A percentile compares a stretch with the other conserved stretches of the same genome.
phyloP scores from a whole-genome alignment of 2,329 filamentous ascomycete species.

The Aspergillus piperis region DNA sequence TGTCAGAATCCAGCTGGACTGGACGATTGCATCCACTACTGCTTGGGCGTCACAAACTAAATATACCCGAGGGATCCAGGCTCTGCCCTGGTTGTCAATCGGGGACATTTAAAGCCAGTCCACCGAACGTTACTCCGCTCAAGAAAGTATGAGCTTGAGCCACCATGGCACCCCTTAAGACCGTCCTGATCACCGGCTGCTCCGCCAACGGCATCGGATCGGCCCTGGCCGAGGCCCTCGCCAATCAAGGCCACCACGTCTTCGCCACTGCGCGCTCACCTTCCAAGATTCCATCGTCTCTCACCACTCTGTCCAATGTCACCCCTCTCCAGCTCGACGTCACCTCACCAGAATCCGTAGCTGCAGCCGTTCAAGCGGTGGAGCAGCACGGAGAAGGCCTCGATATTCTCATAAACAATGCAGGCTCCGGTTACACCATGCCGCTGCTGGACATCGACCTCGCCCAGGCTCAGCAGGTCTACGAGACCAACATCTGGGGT shows the following conservation, averaged over 20 bases:
- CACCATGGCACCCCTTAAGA: background rate
- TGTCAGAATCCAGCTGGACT: too few species aligned
- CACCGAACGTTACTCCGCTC: too few species aligned
- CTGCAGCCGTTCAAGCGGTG: conserved; percentile 20
- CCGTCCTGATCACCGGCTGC: conserved; percentile 28
- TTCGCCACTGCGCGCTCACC: conserved; percentile 46
- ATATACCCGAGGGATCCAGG: too few species aligned
- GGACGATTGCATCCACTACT: too few species aligned
- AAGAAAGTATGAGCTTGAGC: too few species aligned
- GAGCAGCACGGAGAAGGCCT: conserved; percentile 26
- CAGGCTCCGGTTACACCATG: conserved; percentile 34
- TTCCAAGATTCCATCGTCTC: conserved; percentile 29
- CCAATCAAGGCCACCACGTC: conserved; percentile 40
- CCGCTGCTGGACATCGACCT: conserved; percentile 30
- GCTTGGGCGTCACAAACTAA: too few species aligned
- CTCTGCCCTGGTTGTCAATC: too few species aligned
- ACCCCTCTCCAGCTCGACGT: conserved; percentile 30
- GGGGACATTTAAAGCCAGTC: too few species aligned
- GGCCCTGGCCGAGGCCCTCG: conserved; percentile 43
- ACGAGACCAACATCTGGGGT: conserved; percentile 39
- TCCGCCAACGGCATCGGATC: conserved; percentile 45
- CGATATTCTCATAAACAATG: conserved; percentile 47
- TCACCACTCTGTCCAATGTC: conserved; percentile 29
- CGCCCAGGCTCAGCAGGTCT: conserved; percentile 26
- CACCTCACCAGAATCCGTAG: conserved; percentile 20